Conservation (phyloP, 1,284 basidiomycete species). For the Marasmius fiardii region DNA sequence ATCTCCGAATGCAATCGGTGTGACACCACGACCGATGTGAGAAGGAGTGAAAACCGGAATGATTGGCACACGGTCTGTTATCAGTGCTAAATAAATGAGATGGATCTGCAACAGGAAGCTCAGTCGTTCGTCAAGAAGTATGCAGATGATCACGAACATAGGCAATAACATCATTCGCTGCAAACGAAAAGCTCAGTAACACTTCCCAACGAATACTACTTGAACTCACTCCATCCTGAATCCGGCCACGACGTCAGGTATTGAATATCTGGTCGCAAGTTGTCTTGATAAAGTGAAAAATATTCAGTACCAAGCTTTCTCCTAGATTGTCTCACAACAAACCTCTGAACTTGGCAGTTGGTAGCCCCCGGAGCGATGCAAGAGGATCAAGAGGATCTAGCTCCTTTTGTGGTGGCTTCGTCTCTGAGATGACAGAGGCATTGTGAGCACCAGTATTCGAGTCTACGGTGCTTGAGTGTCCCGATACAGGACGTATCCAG, state of each 20-base stretch:
- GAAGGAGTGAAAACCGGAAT: conserved; percentile 63
- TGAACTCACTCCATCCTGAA: conserved; percentile 60
- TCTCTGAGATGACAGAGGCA: not conserved
- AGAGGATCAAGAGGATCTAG: conserved; percentile 23
- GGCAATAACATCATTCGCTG: conserved; percentile 70
- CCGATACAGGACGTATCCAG: not conserved
- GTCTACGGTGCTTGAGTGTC: not conserved
- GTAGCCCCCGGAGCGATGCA: conserved; percentile 41
- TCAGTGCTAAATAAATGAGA: conserved; percentile 59
- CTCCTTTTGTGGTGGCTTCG: conserved; percentile 6
- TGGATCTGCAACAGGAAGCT: conserved; percentile 43
- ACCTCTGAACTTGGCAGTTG: conserved; percentile 56
- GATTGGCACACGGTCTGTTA: conserved; percentile 65
- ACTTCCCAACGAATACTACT: not conserved
- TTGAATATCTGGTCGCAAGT: conserved; percentile 11
- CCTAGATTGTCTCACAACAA: conserved; percentile 2
- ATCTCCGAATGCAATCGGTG: conserved; percentile 45
- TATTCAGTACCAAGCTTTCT: not conserved
- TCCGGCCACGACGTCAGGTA: conserved; percentile 3
- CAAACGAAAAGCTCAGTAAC: conserved; percentile 9
- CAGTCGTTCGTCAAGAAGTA: not conserved
- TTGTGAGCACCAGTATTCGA: not conserved
- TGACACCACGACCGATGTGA: conserved; percentile 51
- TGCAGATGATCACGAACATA: conserved; percentile 35
- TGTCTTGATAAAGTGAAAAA: conserved; percentile 31